Evolutionary conservation across 257 asterid genomes (phyloP).

Genomic region (Henckelia pumila): DNA sequence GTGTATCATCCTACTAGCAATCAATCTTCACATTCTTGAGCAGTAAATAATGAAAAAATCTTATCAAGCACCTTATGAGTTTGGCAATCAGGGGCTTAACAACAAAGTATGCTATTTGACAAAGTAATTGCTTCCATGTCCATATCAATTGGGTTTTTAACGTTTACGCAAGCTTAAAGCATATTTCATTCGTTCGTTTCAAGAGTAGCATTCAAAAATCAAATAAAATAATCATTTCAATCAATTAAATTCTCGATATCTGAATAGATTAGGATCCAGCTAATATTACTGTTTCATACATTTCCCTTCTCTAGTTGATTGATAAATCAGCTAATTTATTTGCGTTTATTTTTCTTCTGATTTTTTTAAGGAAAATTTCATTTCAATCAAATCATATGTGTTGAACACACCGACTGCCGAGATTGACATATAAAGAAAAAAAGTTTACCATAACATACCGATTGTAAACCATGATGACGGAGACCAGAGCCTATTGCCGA

Average conservation of each 20-base stretch:
- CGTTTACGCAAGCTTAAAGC: background rate
- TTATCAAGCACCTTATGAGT: background rate
- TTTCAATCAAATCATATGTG: conserved; percentile 2
- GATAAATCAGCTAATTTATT: too few species aligned
- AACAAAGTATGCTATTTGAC: background rate
- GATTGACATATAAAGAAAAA: background rate
- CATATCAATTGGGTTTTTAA: background rate
- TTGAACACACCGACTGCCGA: conserved; percentile 5
- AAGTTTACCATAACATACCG: conserved; percentile 40
- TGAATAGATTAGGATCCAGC: background rate
- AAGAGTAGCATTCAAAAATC: background rate
- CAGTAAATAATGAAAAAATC: background rate
- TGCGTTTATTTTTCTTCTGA: background rate
- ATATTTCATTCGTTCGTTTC: background rate
- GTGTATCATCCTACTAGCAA: too few species aligned
- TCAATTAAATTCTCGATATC: too few species aligned
- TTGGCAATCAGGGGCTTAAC: background rate
- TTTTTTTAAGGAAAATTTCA: background rate
- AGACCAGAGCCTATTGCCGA: conserved; percentile 92
- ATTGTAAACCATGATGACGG: conserved; percentile 54
- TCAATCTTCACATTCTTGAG: background rate
- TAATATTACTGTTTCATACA: background rate
- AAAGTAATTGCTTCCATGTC: background rate
- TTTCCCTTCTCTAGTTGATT: background rate
- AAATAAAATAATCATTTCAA: too few species aligned